A percentile compares a stretch with the other conserved stretches of the same genome.
Conservation (phyloP, 139 green algal genomes). For the Edaphochlamys debaryana region DNA sequence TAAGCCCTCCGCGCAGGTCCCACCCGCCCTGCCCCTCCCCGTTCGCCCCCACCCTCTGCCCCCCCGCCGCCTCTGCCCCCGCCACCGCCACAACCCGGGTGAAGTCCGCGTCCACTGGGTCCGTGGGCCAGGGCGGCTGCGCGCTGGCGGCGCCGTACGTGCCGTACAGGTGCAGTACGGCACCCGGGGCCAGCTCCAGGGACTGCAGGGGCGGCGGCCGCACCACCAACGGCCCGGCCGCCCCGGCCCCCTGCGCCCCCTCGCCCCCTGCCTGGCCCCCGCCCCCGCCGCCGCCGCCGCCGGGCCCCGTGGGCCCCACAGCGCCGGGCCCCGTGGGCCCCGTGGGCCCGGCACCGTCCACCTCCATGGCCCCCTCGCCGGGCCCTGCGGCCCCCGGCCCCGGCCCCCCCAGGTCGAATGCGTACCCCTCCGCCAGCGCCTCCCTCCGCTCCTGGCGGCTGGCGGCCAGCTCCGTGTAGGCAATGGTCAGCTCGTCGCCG, state of each 20-base stretch:
- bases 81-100: constrained; percentile 29
- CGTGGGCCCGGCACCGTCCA: background rate
- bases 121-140: constrained; percentile 48
- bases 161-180: constrained; percentile 35
- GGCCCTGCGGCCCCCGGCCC: background rate
- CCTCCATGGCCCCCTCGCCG: background rate
- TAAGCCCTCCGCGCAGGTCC: constrained; percentile 24
- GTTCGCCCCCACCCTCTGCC: background rate
- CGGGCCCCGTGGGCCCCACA: background rate
- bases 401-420: constrained; percentile 69
- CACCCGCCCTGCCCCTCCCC: background rate
- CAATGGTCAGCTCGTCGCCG: constrained; percentile 78
- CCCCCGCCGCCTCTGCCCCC: background rate
- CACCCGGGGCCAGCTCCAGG: constrained; percentile 5
- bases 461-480: constrained; percentile 79
- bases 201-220: constrained; percentile 1
- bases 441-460: constrained; percentile 67
- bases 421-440: constrained; percentile 69
- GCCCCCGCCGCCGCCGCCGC: background rate
- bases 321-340: too few species aligned
- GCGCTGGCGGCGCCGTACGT: background rate
- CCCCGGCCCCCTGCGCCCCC: background rate
- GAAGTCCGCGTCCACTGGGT: constrained; percentile 45
- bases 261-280: background rate
- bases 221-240: background rate